These are phyloP conservation scores for Amaranthus palmeri DNA, from an alignment of 148 eudicot species.

Conservation along the genomic window DNA sequence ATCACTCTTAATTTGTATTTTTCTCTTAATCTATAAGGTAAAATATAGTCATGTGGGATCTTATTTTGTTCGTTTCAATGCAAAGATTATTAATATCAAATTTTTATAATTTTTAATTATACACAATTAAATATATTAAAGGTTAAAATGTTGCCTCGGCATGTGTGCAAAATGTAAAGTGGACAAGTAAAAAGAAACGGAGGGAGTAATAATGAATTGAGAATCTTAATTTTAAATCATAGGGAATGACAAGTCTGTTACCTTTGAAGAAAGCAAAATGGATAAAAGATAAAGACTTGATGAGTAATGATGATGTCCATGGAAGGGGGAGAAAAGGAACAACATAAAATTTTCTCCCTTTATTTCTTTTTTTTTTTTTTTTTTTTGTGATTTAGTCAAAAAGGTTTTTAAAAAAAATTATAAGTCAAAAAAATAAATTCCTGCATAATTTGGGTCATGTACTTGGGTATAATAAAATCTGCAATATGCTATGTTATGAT, in stretches of 20 bases:
- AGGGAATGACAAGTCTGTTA: conserved; percentile 31
- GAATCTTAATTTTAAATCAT: conserved; percentile 29
- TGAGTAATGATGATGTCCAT: conserved; percentile 23
- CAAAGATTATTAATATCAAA: no score
- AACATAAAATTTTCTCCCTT: background rate
- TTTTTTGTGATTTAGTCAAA: conserved; percentile 19
- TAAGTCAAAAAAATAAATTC: conserved; percentile 13
- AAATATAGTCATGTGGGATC: no score
- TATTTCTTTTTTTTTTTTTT: background rate
- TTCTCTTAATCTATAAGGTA: no score
- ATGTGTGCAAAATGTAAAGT: no score
- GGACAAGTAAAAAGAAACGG: no score
- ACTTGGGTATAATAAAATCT: conserved; percentile 21
- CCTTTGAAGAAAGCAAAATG: conserved; percentile 38
- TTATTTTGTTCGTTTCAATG: no score
- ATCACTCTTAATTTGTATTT: no score
- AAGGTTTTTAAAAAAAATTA: background rate
- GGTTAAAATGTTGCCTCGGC: no score
- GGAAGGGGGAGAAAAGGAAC: background rate
- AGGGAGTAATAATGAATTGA: conserved; percentile 8
- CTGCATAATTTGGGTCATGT: conserved; percentile 18
- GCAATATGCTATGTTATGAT: conserved; percentile 21
- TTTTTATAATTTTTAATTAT: no score
- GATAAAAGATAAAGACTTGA: conserved; percentile 23
- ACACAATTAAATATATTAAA: no score